These are phyloP conservation scores for Calocybe gambosa DNA, from an alignment of 1,284 basidiomycete species.

Conservation along the genomic window DNA sequence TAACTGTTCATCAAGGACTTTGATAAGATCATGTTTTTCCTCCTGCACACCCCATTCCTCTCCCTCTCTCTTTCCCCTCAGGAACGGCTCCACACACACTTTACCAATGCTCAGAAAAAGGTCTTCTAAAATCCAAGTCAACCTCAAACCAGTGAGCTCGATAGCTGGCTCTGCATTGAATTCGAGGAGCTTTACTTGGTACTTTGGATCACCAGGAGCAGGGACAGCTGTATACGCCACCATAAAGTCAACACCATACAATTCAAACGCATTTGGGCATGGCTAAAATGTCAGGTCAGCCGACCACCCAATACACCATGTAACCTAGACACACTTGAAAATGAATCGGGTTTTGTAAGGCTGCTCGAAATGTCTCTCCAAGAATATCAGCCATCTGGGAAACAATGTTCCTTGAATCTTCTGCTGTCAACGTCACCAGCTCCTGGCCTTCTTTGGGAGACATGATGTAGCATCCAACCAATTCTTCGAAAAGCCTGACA, in stretches of 20 bases:
- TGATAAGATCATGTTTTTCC: slow-evolving; percentile 37
- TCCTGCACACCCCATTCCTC: slow-evolving; percentile 33
- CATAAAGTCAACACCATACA: slow-evolving; percentile 91
- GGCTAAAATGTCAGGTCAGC: slow-evolving; percentile 39
- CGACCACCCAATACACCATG: not conserved
- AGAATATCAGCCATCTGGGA: slow-evolving; percentile 63
- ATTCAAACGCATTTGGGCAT: slow-evolving; percentile 90
- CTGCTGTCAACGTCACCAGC: slow-evolving; percentile 19
- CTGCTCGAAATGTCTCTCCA: slow-evolving; percentile 82
- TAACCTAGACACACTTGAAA: slow-evolving; percentile 59
- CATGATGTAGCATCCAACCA: slow-evolving; percentile 59
- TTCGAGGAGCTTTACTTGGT: slow-evolving; percentile 80
- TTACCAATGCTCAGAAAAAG: slow-evolving; percentile 72
- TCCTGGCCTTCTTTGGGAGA: slow-evolving; percentile 22
- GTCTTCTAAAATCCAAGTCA: slow-evolving; percentile 76
- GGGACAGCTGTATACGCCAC: slow-evolving; percentile 46
- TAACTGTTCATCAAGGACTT: slow-evolving; percentile 48
- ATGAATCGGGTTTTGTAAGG: slow-evolving; percentile 77
- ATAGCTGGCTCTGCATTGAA: slow-evolving; percentile 97
- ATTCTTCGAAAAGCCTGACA: slow-evolving; percentile 74
- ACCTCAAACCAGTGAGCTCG: slow-evolving; percentile 82
- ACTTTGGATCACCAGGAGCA: slow-evolving; percentile 18
- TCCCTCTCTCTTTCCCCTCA: slow-evolving; percentile 21
- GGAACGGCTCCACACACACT: slow-evolving; percentile 68
- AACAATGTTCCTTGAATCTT: slow-evolving; percentile 54